These are phyloP conservation scores for Mycena metata DNA, from an alignment of 768 basidiomycete genomes.

Conservation along the genomic window DNA sequence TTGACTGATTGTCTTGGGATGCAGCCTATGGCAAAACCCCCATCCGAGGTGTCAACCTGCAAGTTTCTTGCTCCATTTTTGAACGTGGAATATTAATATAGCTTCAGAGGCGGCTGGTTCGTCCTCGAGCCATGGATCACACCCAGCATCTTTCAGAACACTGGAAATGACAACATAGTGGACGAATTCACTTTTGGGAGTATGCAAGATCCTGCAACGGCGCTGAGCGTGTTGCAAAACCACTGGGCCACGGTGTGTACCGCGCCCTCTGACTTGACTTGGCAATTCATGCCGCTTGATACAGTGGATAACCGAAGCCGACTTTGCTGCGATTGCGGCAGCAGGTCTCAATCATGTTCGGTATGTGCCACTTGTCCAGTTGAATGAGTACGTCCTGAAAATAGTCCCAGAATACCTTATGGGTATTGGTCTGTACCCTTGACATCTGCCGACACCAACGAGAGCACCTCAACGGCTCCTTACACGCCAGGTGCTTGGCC, in stretches of 20 bases:
- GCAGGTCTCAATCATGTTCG: constrained; percentile 82
- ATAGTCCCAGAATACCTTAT: constrained; percentile 67
- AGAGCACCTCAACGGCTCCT: constrained; percentile 40
- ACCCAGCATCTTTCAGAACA: constrained; percentile 77
- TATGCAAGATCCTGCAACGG: constrained; percentile 59
- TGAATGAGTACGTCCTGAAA: neutral
- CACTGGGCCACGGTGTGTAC: constrained; percentile 68
- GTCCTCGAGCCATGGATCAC: constrained; percentile 86
- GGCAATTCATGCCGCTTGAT: no score
- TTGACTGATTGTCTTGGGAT: neutral
- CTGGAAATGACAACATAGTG: constrained; percentile 66
- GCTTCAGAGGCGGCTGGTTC: constrained; percentile 70
- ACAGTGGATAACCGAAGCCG: constrained; percentile 76
- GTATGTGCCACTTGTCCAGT: no score
- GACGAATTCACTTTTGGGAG: constrained; percentile 76
- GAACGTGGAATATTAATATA: neutral
- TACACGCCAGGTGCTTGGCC: constrained; percentile 71
- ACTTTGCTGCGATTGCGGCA: constrained; percentile 73
- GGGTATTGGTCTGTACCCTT: constrained; percentile 88
- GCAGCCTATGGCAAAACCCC: constrained; percentile 51
- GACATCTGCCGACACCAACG: constrained; percentile 65
- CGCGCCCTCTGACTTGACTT: neutral
- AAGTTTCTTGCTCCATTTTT: constrained; percentile 43
- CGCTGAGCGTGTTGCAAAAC: constrained; percentile 57
- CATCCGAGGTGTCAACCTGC: constrained; percentile 75